These are phyloP conservation scores for Tricholomella constricta DNA, from an alignment of 768 basidiomycete genomes.

Conservation along the genomic window DNA sequence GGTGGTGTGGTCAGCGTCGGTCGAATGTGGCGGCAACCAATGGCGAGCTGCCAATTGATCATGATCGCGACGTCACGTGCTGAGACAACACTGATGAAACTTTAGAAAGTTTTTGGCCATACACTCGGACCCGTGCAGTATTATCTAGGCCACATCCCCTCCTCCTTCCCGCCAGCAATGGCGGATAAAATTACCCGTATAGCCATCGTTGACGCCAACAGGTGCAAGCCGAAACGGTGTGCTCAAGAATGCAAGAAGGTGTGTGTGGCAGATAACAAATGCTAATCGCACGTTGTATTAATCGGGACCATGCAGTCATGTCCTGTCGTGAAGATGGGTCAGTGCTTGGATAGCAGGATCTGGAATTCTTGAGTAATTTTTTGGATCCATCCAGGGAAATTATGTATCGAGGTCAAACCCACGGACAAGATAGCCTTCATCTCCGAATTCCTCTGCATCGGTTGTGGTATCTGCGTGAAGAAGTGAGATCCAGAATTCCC, in stretches of 20 bases:
- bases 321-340: constrained; percentile 29
- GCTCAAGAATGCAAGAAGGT: constrained; percentile 99
- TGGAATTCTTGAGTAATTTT: background rate
- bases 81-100: constrained; percentile 9
- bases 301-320: constrained; percentile 22
- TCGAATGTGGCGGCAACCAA: background rate
- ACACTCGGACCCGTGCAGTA: constrained; percentile 1
- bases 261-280: constrained; percentile 12
- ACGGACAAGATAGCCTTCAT: constrained; percentile 98
- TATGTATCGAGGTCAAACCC: constrained; percentile 97
- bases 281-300: constrained; percentile 10
- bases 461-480: constrained; percentile 99
- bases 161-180: constrained; percentile 45
- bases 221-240: constrained; percentile 95
- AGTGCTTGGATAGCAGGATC: background rate
- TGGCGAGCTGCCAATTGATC: constrained; percentile 19
- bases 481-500: constrained; percentile 63
- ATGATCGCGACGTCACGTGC: constrained; percentile 16
- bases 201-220: constrained; percentile 89
- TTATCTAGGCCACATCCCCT: constrained; percentile 18
- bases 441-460: constrained; percentile 98
- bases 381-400: constrained; percentile 62
- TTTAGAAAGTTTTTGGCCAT: constrained; percentile 19
- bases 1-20: background rate
- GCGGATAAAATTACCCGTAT: constrained; percentile 97